These are phyloP conservation scores for Epithele typhae DNA, from an alignment of 768 basidiomycete genomes.

Conservation along the genomic window DNA sequence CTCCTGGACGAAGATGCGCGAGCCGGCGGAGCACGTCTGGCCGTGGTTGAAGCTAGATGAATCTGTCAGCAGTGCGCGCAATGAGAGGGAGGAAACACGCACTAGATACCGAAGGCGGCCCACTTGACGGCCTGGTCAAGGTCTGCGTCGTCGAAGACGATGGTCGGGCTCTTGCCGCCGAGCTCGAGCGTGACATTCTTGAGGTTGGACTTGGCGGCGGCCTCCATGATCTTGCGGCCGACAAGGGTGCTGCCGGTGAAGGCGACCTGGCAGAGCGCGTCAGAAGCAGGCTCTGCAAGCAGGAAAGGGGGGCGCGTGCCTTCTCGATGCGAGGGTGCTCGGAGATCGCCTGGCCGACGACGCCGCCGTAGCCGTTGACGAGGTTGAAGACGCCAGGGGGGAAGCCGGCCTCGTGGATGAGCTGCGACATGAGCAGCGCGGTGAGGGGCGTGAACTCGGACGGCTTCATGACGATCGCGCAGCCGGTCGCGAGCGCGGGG, in stretches of 20 bases:
- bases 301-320: constrained; percentile 16
- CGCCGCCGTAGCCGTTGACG: constrained; percentile 49
- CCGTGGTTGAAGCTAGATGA: constrained; percentile 61
- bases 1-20: constrained; percentile 78
- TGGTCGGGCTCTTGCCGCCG: constrained; percentile 63
- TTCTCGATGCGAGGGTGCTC: constrained; percentile 57
- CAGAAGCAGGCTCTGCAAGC: too few species aligned
- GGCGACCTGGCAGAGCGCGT: constrained; percentile 34
- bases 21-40: constrained; percentile 77
- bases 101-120: constrained; percentile 58
- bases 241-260: constrained; percentile 70
- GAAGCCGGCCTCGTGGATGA: constrained; percentile 55
- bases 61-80: neutral
- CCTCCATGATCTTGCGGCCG: constrained; percentile 60
- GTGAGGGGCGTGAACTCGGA: constrained; percentile 63
- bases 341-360: constrained; percentile 54
- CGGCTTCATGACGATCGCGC: constrained; percentile 59
- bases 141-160: constrained; percentile 62
- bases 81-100: constrained; percentile 17
- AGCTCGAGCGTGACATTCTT: constrained; percentile 71
- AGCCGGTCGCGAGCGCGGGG: constrained; percentile 62
- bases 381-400: constrained; percentile 63
- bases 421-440: constrained; percentile 40
- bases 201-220: constrained; percentile 56
- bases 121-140: constrained; percentile 55